These are phyloP conservation scores for Phytopythium delawarense DNA, from an alignment of 352 stramenopile genomes.

Conservation along the genomic window DNA sequence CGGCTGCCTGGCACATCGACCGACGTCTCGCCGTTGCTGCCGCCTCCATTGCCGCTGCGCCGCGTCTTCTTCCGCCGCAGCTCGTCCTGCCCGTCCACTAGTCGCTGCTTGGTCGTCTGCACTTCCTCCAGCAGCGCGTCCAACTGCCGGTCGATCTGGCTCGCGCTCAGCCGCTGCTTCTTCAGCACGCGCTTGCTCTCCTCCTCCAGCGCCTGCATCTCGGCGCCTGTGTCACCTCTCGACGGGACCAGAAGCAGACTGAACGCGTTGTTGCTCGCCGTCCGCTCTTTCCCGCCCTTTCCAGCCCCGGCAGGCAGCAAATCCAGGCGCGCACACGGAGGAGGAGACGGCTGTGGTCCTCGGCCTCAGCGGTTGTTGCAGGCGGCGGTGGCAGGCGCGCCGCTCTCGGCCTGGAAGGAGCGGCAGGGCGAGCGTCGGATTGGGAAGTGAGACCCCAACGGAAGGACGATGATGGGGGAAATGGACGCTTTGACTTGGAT, in stretches of 20 bases:
- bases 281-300: neutral
- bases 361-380: too few relatives aligned
- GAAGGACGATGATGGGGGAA: too few relatives aligned
- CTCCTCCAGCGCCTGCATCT: slow-evolving; percentile 59
- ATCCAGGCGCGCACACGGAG: too few relatives aligned
- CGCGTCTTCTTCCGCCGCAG: slow-evolving; percentile 60
- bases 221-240: neutral
- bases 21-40: neutral
- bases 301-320: too few relatives aligned
- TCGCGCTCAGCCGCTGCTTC: slow-evolving; percentile 58
- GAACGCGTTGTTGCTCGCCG: too few relatives aligned
- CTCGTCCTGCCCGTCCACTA: slow-evolving; percentile 53
- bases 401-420: too few relatives aligned
- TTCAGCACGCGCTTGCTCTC: slow-evolving; percentile 64
- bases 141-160: slow-evolving; percentile 58
- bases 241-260: too few relatives aligned
- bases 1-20: slow-evolving; percentile 5
- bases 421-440: too few relatives aligned
- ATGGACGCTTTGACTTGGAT: too few relatives aligned
- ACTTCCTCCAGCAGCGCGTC: slow-evolving; percentile 60
- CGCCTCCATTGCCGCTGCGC: neutral
- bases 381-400: too few relatives aligned
- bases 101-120: slow-evolving; percentile 49
- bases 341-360: too few relatives aligned
- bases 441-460: too few relatives aligned